phyloP scores from a whole-genome alignment of 192 early-diverging fungal species.

The Coemansia sp. region DNA sequence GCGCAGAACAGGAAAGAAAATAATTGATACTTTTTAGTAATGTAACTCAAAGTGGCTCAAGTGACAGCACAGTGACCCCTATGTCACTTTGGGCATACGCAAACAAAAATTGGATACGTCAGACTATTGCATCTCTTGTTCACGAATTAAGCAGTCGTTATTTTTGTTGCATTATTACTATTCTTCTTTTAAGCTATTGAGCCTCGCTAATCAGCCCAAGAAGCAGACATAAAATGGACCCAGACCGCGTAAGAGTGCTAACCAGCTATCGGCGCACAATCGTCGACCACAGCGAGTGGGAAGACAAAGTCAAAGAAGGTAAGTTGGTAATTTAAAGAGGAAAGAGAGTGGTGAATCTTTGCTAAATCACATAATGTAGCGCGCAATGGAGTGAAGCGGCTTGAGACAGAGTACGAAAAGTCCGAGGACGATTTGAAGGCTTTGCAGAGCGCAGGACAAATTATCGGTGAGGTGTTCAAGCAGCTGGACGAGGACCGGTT shows the following conservation, averaged over 20 bases:
- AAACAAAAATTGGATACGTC: slow-evolving; percentile 6
- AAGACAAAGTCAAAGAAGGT: slow-evolving; percentile 91
- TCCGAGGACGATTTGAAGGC: slow-evolving; percentile 98
- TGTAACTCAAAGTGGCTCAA: not conserved
- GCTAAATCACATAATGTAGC: slow-evolving; percentile 31
- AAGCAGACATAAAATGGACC: slow-evolving; percentile 27
- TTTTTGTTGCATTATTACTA: slow-evolving; percentile 5
- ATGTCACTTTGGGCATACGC: slow-evolving; percentile 5
- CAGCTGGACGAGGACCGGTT: slow-evolving; percentile 96
- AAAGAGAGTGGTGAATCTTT: not conserved
- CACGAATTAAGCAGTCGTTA: not conserved
- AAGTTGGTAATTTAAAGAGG: not conserved
- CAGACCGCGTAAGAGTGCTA: slow-evolving; percentile 71
- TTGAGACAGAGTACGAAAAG: slow-evolving; percentile 93
- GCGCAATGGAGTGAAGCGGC: slow-evolving; percentile 75
- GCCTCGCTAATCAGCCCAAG: not conserved
- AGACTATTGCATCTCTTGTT: not conserved
- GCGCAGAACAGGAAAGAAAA: not conserved
- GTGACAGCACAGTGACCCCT: not conserved
- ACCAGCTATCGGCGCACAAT: slow-evolving; percentile 82
- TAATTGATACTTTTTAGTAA: not conserved
- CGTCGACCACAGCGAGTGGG: slow-evolving; percentile 91
- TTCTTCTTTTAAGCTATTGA: not conserved
- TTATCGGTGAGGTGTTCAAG: slow-evolving; percentile 97
- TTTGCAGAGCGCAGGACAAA: slow-evolving; percentile 97